Evolutionary conservation across 306 rosid genomes (phyloP), one percentile per base, ranked within the genome.

Genomic region (Begonia peltatifolia): DNA sequence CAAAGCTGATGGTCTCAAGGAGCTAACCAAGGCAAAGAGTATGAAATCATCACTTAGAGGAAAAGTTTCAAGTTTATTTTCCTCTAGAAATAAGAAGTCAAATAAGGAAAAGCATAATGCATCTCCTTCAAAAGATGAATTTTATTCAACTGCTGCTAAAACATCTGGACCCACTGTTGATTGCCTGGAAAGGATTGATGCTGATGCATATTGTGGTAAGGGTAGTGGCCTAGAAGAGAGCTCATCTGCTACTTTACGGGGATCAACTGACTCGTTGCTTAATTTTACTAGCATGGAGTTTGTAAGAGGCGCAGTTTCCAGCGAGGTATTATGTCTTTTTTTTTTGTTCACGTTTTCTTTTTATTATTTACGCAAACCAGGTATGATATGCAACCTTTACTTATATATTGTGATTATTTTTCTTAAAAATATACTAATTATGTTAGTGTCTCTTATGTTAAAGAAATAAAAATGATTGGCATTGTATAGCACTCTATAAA

Each of bases 51-150:
- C 88, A 16, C 61, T 86, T 55, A 92, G 68, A 75, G 99, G 96
- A 77, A 92, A 79, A 66, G 84, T 90, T 61, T 61, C 88, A 3
- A 81, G 88, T 75, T 79, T 90, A 63, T 83, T 90, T 65, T 92
- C 79, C 85, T 79, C 86, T 13, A 83, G 74, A 74, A 77, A 63
- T 70, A 83, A 79, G 80, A 92, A 84, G 70, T 69, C 69, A 47
- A 77, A 60, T 63, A 83, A 71, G 76, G 77, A 76, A 68, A 92
- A 81, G 74, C 53, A 70, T 17, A 68, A 68, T 54, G 9, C 69
- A 51, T 58, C 79, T 66, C 68, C 58, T 38, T 63, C 65, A 56
- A 61, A 70, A 25, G 61, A 67, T 53, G 85, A 73, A 55, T 56
- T 68, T 14, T 63, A 68, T 64, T 25, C 63, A 49, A 56, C 49